Evolutionary conservation across 768 basidiomycete genomes (phyloP).

Genomic region (Mycena crocata): DNA sequence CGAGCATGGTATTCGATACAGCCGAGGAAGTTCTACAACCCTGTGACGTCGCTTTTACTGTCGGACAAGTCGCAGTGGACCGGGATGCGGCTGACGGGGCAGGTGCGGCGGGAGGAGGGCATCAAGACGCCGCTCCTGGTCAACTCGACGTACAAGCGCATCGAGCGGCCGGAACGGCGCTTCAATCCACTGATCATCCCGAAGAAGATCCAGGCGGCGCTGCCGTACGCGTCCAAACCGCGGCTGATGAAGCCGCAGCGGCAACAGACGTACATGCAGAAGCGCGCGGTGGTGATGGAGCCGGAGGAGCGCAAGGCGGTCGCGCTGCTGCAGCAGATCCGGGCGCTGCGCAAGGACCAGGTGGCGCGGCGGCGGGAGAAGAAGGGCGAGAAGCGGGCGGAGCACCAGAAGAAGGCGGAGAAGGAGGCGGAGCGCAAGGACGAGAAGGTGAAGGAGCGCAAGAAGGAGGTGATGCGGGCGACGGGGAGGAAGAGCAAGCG

Average conservation of each 20-base stretch:
- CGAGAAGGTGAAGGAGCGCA: constrained; percentile 81
- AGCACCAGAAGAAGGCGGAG: constrained; percentile 76
- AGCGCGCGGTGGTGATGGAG: constrained; percentile 94
- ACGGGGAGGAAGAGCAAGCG: constrained; percentile 80
- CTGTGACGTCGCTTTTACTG: constrained; percentile 90
- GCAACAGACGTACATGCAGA: constrained; percentile 88
- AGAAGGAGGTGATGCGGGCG: constrained; percentile 79
- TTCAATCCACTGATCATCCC: constrained; percentile 94
- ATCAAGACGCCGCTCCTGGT: constrained; percentile 83
- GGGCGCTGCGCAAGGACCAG: constrained; percentile 92
- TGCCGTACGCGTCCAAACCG: constrained; percentile 95
- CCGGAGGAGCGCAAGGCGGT: constrained; percentile 95
- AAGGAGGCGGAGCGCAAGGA: constrained; percentile 71
- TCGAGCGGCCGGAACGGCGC: constrained; percentile 82
- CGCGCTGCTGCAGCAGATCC: constrained; percentile 92
- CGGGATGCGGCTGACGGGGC: constrained; percentile 96
- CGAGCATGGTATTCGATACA: constrained; percentile 97
- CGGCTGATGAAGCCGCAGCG: constrained; percentile 82
- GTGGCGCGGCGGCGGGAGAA: constrained; percentile 82
- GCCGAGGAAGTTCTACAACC: constrained; percentile 96
- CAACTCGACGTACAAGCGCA: constrained; percentile 89
- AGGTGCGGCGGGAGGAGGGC: constrained; percentile 88
- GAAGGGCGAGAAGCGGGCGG: constrained; percentile 81
- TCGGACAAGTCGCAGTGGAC: constrained; percentile 86
- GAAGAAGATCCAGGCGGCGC: constrained; percentile 87